Evolutionary conservation across 1,284 basidiomycete genomes (phyloP), one percentile per base, ranked within the genome.

Genomic region (Cryptococcus jaspeensis): DNA sequence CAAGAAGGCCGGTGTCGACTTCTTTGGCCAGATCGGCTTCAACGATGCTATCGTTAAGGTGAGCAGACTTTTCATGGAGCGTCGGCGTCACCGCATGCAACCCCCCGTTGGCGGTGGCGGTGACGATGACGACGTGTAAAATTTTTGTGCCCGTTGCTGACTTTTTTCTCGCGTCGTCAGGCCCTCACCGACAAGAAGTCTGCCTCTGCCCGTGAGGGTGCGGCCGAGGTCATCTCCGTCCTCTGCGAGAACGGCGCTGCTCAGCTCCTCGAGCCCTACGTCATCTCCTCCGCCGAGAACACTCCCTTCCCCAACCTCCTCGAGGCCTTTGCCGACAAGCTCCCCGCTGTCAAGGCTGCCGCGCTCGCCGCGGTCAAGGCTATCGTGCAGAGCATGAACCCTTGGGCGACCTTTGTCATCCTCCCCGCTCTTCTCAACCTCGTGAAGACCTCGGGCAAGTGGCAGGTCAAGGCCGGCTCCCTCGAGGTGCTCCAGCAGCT

Each of bases 401-500:
- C 90, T 36, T 98, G 94, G 93, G 90, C 87, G 50, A 81, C 89
- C 38, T 83, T 85, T 59, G 84, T 92, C 73, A 79, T 98, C 73
- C 87, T 99, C 73, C 92, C 93, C 59, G 82, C 88, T 64, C 83
- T 99, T 76, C 90, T 99, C 78, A 84, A 91, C 79, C 88, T 98
- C 82, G 90, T 96, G 82, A 89, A 89, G 81, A 90, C 89, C 69
- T 90, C 92, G 74, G 94, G 95, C 74, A 99, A 99, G 82, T 99
- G 95, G 96, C 96, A 99, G 80, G 79, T 97, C 83, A 99, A 99
- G 87, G 90, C 87, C 37, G 95, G 95, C 57, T 85, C 87, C 40
- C 83, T 99, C 63, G 80, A 84, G 69, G 79, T 91, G 70, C 84
- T 99, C 77, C 87, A 98, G 82, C 89, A 93, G 82, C 86, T 99